Conservation (phyloP, 306 rosid genomes). For the Castanea sativa region DNA sequence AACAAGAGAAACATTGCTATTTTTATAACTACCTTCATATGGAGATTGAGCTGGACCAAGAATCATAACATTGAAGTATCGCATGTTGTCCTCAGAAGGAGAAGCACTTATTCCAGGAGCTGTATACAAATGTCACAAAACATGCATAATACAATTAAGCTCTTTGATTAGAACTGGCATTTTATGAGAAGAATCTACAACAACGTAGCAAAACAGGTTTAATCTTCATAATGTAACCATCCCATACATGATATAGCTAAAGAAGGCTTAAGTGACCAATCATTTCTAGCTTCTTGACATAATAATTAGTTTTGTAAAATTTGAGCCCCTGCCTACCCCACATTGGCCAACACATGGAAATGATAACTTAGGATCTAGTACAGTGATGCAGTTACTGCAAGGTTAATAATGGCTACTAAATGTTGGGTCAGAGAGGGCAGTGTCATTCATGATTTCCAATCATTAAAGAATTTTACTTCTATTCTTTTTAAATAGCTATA, state of each 20-base stretch:
- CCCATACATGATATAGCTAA: background rate
- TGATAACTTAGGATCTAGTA: no score
- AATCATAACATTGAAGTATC: conserved; percentile 96
- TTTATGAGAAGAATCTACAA: background rate
- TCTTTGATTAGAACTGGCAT: background rate
- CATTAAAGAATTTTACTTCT: background rate
- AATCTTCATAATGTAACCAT: no score
- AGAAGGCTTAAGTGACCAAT: background rate
- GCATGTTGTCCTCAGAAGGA: conserved; percentile 95
- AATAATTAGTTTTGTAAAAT: background rate
- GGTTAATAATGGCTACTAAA: background rate
- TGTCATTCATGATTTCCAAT: background rate
- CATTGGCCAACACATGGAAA: no score
- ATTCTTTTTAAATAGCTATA: background rate
- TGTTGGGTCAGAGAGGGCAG: background rate
- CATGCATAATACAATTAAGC: background rate
- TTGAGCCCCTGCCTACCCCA: background rate
- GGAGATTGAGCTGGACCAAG: conserved; percentile 99
- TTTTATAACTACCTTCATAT: conserved; percentile 63
- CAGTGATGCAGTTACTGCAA: background rate
- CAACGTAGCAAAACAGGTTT: background rate
- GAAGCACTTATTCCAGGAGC: conserved; percentile 99
- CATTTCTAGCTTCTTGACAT: background rate
- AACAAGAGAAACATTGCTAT: background rate
- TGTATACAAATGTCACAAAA: conserved; percentile 40